A percentile compares a stretch with the other conserved stretches of the same genome.
Evolutionary conservation across 2,329 filamentous ascomycete species (phyloP).

Genomic region (Pseudogymnoascus sp.): DNA sequence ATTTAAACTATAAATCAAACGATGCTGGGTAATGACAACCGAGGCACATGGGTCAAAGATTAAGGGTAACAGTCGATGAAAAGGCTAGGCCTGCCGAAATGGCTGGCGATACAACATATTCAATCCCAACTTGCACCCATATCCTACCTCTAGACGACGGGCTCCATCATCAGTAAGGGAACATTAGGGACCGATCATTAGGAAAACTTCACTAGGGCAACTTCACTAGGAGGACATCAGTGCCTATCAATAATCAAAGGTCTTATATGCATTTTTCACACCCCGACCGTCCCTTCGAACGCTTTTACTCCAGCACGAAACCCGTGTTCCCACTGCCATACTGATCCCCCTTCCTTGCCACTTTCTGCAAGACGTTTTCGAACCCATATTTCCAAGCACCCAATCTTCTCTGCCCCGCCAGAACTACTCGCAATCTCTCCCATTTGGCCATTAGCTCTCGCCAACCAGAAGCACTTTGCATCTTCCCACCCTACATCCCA

Average conservation of each 20-base stretch:
- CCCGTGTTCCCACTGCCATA: slow-evolving; percentile 36
- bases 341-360: slow-evolving; percentile 36
- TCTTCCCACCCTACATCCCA: slow-evolving; percentile 51
- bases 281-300: slow-evolving; percentile 26
- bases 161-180: not conserved
- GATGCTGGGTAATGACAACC: not conserved
- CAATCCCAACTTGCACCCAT: not conserved
- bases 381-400: slow-evolving; percentile 50
- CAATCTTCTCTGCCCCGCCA: slow-evolving; percentile 44
- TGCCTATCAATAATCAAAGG: not conserved
- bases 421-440: slow-evolving; percentile 15
- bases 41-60: not conserved
- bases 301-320: slow-evolving; percentile 30
- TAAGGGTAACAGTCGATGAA: not conserved
- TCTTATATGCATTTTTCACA: slow-evolving; percentile 11
- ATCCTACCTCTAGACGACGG: not conserved
- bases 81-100: not conserved
- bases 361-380: slow-evolving; percentile 47
- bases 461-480: slow-evolving; percentile 43
- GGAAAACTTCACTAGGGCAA: not conserved
- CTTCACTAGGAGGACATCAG: not conserved
- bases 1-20: not conserved
- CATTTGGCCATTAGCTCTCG: slow-evolving; percentile 30
- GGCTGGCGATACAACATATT: not conserved
- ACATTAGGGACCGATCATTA: too few species aligned